Evolutionary conservation across 305 asterid species (phyloP), one percentile per base, ranked within the genome.

Genomic region (Petunia hybrid): DNA sequence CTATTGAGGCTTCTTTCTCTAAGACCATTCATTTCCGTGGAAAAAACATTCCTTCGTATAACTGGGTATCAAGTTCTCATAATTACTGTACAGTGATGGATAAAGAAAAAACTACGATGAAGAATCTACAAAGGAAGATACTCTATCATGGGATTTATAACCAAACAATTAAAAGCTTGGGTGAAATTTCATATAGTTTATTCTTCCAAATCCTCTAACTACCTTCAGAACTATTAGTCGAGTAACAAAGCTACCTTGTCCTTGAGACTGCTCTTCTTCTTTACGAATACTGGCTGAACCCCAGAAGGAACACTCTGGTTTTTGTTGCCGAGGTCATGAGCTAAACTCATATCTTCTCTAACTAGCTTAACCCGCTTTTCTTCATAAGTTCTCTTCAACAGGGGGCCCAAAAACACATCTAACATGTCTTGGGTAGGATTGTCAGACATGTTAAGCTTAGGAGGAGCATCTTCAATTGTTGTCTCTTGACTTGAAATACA

Each of bases 211-310:
- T 0, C 61, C 5, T 35, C 62, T 46, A 48, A 3, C 6, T 36
- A 73, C 46, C 46, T 13, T 36, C 48, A 38, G 36, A 1, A 74
- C 4, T 74, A 74, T 83, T 78, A 89, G 56, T 87, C 82, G 55
- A 89, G 80, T 75, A 87, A 82, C 85, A 89, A 80, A 55, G 88
- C 87, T 13, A 87, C 92, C 86, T 81, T 83, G 53, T 87, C 92
- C 81, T 82, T 89, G 56, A 89, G 86, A 73, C 92, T 89, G 84
- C 84, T 80, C 69, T 87, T 89, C 85, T 89, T 87, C 85, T 89
- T 89, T 16, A 82, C 71, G 36, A 83, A 42, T 41, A 59, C 76
- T 40, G 71, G 85, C 10, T 36, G 83, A 77, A 69, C 81, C 70
- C 67, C 83, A 43, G 79, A 61, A 48, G 59, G 80, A 40, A 43